A percentile compares a stretch with the other conserved stretches of the same genome.
Conservation (phyloP, 2,329 filamentous ascomycete species). For the Penicillium sp. region DNA sequence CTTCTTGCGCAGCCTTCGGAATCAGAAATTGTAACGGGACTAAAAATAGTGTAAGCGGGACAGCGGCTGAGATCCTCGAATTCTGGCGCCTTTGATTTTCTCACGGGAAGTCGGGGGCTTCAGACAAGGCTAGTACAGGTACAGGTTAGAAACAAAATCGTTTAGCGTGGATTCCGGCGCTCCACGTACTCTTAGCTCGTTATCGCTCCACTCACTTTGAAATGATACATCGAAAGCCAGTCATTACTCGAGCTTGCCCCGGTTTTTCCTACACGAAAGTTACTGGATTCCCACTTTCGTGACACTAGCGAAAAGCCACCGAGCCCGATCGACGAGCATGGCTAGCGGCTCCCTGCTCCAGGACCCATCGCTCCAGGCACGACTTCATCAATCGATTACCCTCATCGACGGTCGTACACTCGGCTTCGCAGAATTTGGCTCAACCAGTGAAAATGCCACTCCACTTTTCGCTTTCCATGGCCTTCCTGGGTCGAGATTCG, state of each 20-base stretch:
- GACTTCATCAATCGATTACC: not conserved
- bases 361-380: conserved; percentile 5
- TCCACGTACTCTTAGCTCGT: not conserved
- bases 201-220: not conserved
- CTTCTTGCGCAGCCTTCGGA: not conserved
- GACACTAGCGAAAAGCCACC: conserved; percentile 15
- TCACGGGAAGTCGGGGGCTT: not conserved
- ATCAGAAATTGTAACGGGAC: not conserved
- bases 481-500: conserved; percentile 1
- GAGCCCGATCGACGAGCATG: conserved; percentile 8
- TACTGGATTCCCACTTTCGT: not conserved
- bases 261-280: not conserved
- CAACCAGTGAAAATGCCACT: not conserved
- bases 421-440: conserved; percentile 4
- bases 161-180: not conserved
- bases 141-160: not conserved
- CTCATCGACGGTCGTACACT: not conserved
- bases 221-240: not conserved
- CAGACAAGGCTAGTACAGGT: not conserved
- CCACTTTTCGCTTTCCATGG: conserved; percentile 1
- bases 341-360: conserved; percentile 10
- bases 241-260: not conserved
- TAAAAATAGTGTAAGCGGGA: not conserved
- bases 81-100: not conserved
- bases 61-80: not conserved